These are phyloP conservation scores for Ogataea haglerorum DNA, from an alignment of 805 yeast genomes.

Conservation along the genomic window DNA sequence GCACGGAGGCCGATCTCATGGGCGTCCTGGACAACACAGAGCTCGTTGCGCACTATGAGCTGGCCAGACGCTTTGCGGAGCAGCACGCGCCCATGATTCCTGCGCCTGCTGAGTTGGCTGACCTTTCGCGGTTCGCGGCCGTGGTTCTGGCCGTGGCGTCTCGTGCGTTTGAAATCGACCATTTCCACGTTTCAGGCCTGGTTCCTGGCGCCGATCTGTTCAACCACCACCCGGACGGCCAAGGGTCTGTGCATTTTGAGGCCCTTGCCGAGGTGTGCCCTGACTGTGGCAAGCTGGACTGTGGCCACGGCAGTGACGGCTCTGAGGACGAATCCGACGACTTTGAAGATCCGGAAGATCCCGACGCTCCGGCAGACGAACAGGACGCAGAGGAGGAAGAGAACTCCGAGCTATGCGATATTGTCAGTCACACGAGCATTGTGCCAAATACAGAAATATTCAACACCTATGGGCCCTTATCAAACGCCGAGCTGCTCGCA, in stretches of 20 bases:
- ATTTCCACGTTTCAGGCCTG: slow-evolving; percentile 65
- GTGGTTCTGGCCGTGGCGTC: slow-evolving; percentile 62
- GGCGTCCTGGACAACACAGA: slow-evolving; percentile 55
- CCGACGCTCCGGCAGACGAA: not conserved
- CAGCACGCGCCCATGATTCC: slow-evolving; percentile 27
- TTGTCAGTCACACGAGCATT: slow-evolving; percentile 47
- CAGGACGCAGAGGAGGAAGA: slow-evolving; percentile 14
- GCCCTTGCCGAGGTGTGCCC: slow-evolving; percentile 39
- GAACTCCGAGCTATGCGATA: slow-evolving; percentile 52
- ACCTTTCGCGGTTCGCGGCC: slow-evolving; percentile 45
- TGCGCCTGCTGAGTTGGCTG: slow-evolving; percentile 37
- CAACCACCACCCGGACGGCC: slow-evolving; percentile 57
- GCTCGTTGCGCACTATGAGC: slow-evolving; percentile 37
- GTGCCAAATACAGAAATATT: slow-evolving; percentile 57
- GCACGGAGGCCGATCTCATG: slow-evolving; percentile 59
- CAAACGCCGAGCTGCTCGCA: slow-evolving; percentile 63
- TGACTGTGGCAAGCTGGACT: slow-evolving; percentile 32
- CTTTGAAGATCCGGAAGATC: not conserved
- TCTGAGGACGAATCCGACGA: slow-evolving; percentile 5
- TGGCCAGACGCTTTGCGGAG: slow-evolving; percentile 42
- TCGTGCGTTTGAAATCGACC: slow-evolving; percentile 79
- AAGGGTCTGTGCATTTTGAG: slow-evolving; percentile 68
- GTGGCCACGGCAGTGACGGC: slow-evolving; percentile 30
- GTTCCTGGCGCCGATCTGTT: slow-evolving; percentile 93
- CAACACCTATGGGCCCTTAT: slow-evolving; percentile 77